Base-by-base conservation (phyloP, 768 basidiomycete species). In the Hortiboletus flavorubellus region DNA sequence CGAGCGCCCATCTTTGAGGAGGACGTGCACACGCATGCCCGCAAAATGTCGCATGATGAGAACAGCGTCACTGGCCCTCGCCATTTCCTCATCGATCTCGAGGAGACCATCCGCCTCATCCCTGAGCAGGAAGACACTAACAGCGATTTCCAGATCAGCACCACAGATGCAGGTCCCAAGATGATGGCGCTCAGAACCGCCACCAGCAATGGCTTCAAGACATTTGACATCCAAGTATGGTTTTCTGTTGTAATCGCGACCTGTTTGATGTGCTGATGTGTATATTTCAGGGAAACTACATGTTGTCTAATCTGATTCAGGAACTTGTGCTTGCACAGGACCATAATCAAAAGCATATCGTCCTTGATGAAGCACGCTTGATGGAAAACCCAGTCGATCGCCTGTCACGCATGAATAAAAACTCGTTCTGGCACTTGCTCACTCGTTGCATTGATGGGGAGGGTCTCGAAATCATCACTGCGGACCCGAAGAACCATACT, bases 51-150 rank as follows among this genome's bases (percentile, higher is more conserved):
- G n/a, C 94, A 97, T 68, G 94, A 98, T 68, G 93, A 96, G 75
- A 90, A 92, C 73, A 84, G 85, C 49, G 80, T 84, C 15, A 78
- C 86, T 0, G 86, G 81, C 0, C 91, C 93, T 4, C 79, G 95
- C 41, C 87, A 93, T 39, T 98, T 96, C 76, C 80, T 98, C 48
- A 93, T 98, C 54, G 96, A 98, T 66, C 95, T 98, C 15, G 96
- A 98, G 65, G 96, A 98, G 73, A 99, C 96, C 33, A 93, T 99
- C 65, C 86, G 95, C 35, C 84, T 97, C 53, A 86, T 98, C 10
- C 85, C 98, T 30, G 93, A 97, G 72, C 96, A 98, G 70, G 96
- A 99, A 69, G 96, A 99, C 68, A 98, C 96, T 14, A 93, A 98
- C 59, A 90, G 89, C 33, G 93, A 98, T 71, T 93, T 96, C 68